Percentiles rank a stretch among this genome's conserved stretches.
Evolutionary conservation across 2,329 filamentous ascomycete genomes (phyloP).

Genomic region (Nannizziopsis barbatae): DNA sequence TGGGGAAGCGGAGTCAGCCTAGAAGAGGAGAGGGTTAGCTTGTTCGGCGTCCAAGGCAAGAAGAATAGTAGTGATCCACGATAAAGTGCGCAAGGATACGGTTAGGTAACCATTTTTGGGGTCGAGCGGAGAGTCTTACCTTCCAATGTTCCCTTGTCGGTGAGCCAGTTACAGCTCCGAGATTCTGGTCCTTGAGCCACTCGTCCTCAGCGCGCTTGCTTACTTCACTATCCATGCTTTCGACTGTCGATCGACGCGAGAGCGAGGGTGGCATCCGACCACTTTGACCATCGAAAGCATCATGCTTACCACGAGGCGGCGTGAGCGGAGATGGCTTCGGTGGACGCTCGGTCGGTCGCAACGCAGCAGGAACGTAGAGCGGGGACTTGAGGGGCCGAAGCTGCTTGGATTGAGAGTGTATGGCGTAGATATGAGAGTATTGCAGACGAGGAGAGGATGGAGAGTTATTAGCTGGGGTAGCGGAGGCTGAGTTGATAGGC

Average conservation of each 20-base stretch:
- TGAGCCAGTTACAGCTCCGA: conserved; percentile 47
- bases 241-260: conserved; percentile 32
- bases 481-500: conserved; percentile 38
- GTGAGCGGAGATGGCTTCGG: conserved; percentile 36
- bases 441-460: conserved; percentile 41
- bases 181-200: conserved; percentile 41
- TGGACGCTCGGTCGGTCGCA: conserved; percentile 49
- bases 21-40: conserved; percentile 8
- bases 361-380: conserved; percentile 52
- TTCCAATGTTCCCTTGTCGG: conserved; percentile 57
- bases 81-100: too few species aligned
- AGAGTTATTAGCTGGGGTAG: conserved; percentile 44
- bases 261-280: conserved; percentile 24
- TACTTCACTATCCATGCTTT: conserved; percentile 32
- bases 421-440: conserved; percentile 24
- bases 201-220: conserved; percentile 43
- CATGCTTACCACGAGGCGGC: conserved; percentile 44
- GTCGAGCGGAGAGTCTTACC: too few species aligned
- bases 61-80: too few species aligned
- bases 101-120: too few species aligned
- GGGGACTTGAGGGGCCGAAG: conserved; percentile 50
- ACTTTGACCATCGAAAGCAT: conserved; percentile 41
- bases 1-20: conserved; percentile 48
- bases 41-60: neutral
- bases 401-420: conserved; percentile 42